Conservation (phyloP, 768 basidiomycete genomes). For the Astraeus odoratus region DNA sequence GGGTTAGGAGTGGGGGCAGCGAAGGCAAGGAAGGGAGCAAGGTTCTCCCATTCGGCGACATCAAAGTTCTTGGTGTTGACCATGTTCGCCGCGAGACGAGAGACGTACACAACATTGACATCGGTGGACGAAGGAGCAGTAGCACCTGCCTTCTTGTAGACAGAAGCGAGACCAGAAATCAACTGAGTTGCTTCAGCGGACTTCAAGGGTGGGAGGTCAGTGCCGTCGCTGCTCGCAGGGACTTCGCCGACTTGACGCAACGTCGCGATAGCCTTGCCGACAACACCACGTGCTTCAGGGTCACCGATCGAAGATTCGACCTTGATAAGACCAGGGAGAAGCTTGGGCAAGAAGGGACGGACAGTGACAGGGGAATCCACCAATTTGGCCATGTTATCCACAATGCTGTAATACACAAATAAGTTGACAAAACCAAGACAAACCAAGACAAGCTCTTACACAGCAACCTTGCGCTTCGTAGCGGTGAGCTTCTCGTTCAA, state of each 20-base stretch:
- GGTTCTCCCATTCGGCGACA: conserved; percentile 75
- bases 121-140: conserved; percentile 51
- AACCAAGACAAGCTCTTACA: conserved; percentile 45
- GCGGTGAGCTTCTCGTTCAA: conserved; percentile 90
- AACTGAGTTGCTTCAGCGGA: conserved; percentile 63
- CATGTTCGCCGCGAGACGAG: conserved; percentile 78
- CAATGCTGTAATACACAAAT: conserved; percentile 59
- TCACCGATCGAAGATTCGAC: conserved; percentile 92
- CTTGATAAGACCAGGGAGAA: conserved; percentile 94
- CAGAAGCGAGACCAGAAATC: conserved; percentile 54
- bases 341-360: conserved; percentile 93
- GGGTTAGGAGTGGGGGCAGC: conserved; percentile 60
- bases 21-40: conserved; percentile 72
- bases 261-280: conserved; percentile 87
- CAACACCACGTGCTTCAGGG: conserved; percentile 93
- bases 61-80: conserved; percentile 92
- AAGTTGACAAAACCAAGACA: neutral
- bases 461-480: conserved; percentile 96
- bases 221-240: conserved; percentile 76
- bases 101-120: conserved; percentile 59
- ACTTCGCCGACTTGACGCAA: conserved; percentile 94
- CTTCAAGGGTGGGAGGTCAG: conserved; percentile 84
- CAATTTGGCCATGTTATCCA: conserved; percentile 98
- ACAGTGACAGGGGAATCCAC: conserved; percentile 93
- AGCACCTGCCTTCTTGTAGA: conserved; percentile 82